Evolutionary conservation across 2,329 filamentous ascomycete genomes (phyloP), one percentile per base, ranked within the genome.

Genomic region (Lanzia echinophila): DNA sequence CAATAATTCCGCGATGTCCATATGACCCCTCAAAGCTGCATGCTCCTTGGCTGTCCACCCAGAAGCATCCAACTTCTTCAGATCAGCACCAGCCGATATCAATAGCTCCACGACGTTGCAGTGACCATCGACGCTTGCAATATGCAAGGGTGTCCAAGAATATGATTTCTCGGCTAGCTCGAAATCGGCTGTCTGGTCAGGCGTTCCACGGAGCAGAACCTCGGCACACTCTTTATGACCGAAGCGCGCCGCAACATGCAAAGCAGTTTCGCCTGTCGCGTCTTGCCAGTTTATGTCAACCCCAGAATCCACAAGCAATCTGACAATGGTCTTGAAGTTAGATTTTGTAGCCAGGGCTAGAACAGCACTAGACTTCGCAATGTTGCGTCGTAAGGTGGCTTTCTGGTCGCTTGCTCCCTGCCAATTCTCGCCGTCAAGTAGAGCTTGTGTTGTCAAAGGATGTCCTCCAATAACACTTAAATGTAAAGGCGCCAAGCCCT

Each of bases 11-110:
- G 90, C 88, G 65, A 97, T 90, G 1, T 81, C 76, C 61, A 97
- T 79, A 68, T 99, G 91, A 0, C 94, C 94, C 67, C 94, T 79
- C 49, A 99, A 73, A 0, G 91, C 87, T 22, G 94, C 92, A 69
- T 99, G 94, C 67, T 99, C 94, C 67, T 86, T 90, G 1, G 91
- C 87, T 3, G 88, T 94, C 94, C 94, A 99, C 8, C 92, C 92
- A 43, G 90, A 96, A 0, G 86, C 87, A 69, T 99, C 94, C 6
- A 78, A 73, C 55, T 81, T 84, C 54, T 85, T 83, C 3, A 90
- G 72, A 56, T 95, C 82, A 0, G 90, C 89, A 1, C 89, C 89
- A 20, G 87, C 86, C 47, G 86, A 80, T 39, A 95, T 79, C 4
- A 99, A 76, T 22, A 94, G 75, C 65, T 90, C 79, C 0, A 88